Evolutionary conservation across 495 filamentous ascomycete species (phyloP).

Genomic region (Lepidopterella palustris): DNA sequence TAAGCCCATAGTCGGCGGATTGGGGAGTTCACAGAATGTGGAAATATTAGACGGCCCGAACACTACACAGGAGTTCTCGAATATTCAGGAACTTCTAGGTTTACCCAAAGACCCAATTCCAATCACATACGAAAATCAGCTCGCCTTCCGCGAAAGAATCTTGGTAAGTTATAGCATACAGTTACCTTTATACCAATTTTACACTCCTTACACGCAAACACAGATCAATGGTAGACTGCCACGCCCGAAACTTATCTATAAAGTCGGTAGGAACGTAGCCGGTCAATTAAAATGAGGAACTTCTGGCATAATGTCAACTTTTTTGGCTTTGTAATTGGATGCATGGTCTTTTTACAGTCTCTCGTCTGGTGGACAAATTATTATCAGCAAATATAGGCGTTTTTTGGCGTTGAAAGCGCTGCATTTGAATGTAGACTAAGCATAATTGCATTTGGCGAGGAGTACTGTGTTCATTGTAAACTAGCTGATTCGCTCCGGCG

Average conservation of each 20-base stretch:
- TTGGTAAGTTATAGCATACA: constrained; percentile 5
- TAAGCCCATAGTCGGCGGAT: background rate
- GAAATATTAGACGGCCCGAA: background rate
- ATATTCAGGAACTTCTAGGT: constrained; percentile 20
- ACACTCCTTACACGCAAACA: background rate
- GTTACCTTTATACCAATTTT: background rate
- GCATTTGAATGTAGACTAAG: background rate
- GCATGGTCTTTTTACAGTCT: too few species aligned
- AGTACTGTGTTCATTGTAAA: background rate
- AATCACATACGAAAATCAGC: constrained; percentile 15
- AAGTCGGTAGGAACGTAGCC: constrained; percentile 11
- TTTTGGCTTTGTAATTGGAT: too few species aligned
- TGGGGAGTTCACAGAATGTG: background rate
- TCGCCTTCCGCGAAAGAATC: constrained; percentile 29
- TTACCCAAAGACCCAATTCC: constrained; percentile 22
- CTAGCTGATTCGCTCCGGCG: background rate
- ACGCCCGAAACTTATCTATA: constrained; percentile 8
- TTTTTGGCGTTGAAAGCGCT: too few species aligned
- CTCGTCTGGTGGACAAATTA: too few species aligned
- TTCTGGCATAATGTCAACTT: too few species aligned
- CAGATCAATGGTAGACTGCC: constrained; percentile 17
- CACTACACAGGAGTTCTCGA: background rate
- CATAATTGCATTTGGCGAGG: background rate
- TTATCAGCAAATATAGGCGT: too few species aligned
- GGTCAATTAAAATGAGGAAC: background rate